phyloP scores from a whole-genome alignment of 176 grass and related monocot genomes.

The Hsuehochloa calcarea region DNA sequence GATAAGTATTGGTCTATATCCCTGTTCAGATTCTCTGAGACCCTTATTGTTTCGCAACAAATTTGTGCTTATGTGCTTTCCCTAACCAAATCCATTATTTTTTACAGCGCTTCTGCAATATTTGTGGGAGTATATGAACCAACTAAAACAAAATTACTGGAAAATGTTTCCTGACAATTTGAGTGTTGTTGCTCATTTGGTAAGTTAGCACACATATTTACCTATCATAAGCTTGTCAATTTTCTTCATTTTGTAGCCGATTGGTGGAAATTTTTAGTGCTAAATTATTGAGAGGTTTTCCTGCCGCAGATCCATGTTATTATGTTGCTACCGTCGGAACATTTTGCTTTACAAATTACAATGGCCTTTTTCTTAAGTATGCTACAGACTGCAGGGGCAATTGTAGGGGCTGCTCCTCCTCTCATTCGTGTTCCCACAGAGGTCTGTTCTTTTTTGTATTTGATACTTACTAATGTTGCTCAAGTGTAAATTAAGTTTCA shows the following conservation, averaged over 20 bases:
- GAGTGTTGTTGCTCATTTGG: constrained; percentile 69
- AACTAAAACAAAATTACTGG: constrained; percentile 64
- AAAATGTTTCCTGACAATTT: constrained; percentile 62
- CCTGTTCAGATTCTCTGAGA: not conserved
- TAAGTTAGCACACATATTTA: constrained; percentile 29
- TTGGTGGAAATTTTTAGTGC: not conserved
- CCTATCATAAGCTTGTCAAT: not conserved
- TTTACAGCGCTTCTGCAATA: constrained; percentile 60
- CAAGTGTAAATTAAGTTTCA: not conserved
- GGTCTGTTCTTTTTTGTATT: constrained; percentile 22
- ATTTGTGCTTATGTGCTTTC: not conserved
- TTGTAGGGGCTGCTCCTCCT: constrained; percentile 60
- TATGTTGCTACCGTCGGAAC: not conserved
- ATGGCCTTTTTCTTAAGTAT: constrained; percentile 15
- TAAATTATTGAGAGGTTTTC: not conserved
- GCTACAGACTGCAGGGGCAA: constrained; percentile 65
- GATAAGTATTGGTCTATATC: not conserved
- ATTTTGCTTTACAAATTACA: constrained; percentile 13
- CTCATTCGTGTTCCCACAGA: constrained; percentile 69
- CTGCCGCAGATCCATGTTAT: not conserved
- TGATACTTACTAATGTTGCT: not conserved
- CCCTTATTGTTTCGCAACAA: not conserved
- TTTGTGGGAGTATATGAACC: constrained; percentile 82
- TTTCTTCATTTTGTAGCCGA: not conserved
- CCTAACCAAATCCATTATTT: not conserved